Evolutionary conservation across 2,329 filamentous ascomycete species (phyloP).

Genomic region (Eurotiales sp.): DNA sequence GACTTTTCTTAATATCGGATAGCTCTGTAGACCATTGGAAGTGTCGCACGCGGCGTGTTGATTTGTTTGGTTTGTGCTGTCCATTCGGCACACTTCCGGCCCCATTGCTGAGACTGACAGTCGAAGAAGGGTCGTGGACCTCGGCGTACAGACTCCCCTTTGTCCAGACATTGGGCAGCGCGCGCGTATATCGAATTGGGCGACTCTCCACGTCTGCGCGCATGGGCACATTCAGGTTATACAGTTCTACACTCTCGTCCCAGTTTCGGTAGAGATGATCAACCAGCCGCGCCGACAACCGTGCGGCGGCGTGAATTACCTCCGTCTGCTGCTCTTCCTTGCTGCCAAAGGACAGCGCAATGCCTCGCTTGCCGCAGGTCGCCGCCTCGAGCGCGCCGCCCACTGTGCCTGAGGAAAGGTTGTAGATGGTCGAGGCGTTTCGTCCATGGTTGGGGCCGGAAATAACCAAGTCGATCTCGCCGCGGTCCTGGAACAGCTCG

Average conservation of each 20-base stretch:
- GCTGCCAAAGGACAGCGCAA: conserved; percentile 83
- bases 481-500: conserved; percentile 67
- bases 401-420: conserved; percentile 70
- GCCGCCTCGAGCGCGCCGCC: conserved; percentile 72
- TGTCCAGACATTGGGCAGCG: conserved; percentile 84
- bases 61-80: no score
- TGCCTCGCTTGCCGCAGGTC: conserved; percentile 61
- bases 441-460: conserved; percentile 75
- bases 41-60: conserved; percentile 57
- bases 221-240: conserved; percentile 82
- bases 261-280: conserved; percentile 70
- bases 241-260: conserved; percentile 69
- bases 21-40: conserved; percentile 90
- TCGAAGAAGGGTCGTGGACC: conserved; percentile 52
- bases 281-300: conserved; percentile 68
- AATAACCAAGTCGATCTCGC: conserved; percentile 68
- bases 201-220: conserved; percentile 64
- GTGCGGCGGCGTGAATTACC: conserved; percentile 69
- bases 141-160: conserved; percentile 76
- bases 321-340: conserved; percentile 70
- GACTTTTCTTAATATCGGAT: conserved; percentile 76
- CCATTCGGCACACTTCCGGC: conserved; percentile 18
- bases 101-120: conserved; percentile 15
- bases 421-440: conserved; percentile 75
- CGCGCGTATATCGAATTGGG: conserved; percentile 70